Conservation (phyloP, 2,329 filamentous ascomycete species). For the Alternaria ventricosa region DNA sequence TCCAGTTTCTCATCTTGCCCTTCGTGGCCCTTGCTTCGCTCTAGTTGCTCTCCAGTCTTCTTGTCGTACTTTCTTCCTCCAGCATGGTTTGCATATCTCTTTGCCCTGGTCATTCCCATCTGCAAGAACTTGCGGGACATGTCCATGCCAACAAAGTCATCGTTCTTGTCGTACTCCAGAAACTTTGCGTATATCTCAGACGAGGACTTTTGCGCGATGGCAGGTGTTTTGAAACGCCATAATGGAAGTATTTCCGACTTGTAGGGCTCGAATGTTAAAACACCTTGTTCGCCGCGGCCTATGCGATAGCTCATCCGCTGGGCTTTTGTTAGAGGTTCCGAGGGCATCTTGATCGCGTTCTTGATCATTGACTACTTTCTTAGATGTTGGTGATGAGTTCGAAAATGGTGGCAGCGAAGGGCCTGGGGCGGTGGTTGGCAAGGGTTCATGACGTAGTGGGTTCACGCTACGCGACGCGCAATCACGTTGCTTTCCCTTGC, state of each 20-base stretch:
- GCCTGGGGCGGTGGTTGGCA: neutral
- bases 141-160: slow-evolving; percentile 69
- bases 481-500: slow-evolving; percentile 15
- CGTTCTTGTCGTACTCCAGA: slow-evolving; percentile 56
- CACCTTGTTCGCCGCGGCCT: slow-evolving; percentile 65
- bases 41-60: slow-evolving; percentile 49
- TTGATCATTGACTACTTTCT: neutral
- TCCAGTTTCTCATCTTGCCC: slow-evolving; percentile 59
- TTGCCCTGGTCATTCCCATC: slow-evolving; percentile 69
- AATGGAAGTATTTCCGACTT: slow-evolving; percentile 65
- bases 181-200: slow-evolving; percentile 59
- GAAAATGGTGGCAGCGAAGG: neutral
- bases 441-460: slow-evolving; percentile 28
- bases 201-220: slow-evolving; percentile 60
- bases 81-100: slow-evolving; percentile 64
- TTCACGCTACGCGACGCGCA: slow-evolving; percentile 20
- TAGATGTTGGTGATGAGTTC: neutral
- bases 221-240: slow-evolving; percentile 64
- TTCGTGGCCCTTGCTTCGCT: slow-evolving; percentile 54
- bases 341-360: slow-evolving; percentile 10
- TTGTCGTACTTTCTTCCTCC: slow-evolving; percentile 63
- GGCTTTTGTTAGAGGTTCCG: slow-evolving; percentile 28
- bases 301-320: slow-evolving; percentile 63
- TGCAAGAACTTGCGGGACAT: slow-evolving; percentile 69
- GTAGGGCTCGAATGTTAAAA: slow-evolving; percentile 69